These are phyloP conservation scores for Magnolia officinalis DNA, from an alignment of 164 flowering plant species.

Conservation along the genomic window DNA sequence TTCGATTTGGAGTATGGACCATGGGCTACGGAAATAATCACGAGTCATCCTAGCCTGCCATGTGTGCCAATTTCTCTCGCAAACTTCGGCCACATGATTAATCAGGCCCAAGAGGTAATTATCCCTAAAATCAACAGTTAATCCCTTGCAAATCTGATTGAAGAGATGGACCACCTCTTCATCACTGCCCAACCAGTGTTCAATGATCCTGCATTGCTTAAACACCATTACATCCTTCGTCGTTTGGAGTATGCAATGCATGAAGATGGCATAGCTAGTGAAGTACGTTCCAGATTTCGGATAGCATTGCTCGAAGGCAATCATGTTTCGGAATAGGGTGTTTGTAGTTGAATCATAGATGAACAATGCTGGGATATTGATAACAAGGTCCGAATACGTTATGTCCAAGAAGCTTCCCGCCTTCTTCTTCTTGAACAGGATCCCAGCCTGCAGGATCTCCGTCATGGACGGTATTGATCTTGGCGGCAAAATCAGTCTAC, in stretches of 20 bases:
- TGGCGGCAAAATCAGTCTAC: not conserved
- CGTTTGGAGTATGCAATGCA: not conserved
- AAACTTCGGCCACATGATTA: not conserved
- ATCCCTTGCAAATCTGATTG: slow-evolving; percentile 5
- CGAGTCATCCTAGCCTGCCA: slow-evolving; percentile 5
- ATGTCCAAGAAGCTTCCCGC: not conserved
- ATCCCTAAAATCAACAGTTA: not conserved
- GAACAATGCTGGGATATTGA: slow-evolving; percentile 1
- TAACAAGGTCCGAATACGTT: not conserved
- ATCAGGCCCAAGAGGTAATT: not conserved
- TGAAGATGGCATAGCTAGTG: slow-evolving; percentile 4
- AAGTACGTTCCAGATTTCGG: not conserved
- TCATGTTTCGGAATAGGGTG: slow-evolving; percentile 5
- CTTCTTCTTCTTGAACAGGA: not conserved
- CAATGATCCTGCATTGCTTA: not conserved
- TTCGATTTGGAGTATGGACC: not conserved
- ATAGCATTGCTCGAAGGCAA: slow-evolving; percentile 7
- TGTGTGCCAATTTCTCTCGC: not conserved
- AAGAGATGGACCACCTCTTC: slow-evolving; percentile 3
- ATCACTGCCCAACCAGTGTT: slow-evolving; percentile 1
- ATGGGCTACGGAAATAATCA: slow-evolving; percentile 5
- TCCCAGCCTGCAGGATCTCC: not conserved
- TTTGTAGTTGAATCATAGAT: not conserved
- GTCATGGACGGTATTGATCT: not conserved
- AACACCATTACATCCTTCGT: slow-evolving; percentile 2